phyloP scores from a whole-genome alignment of 2,329 filamentous ascomycete species.

The Myrmaecium sp. region DNA sequence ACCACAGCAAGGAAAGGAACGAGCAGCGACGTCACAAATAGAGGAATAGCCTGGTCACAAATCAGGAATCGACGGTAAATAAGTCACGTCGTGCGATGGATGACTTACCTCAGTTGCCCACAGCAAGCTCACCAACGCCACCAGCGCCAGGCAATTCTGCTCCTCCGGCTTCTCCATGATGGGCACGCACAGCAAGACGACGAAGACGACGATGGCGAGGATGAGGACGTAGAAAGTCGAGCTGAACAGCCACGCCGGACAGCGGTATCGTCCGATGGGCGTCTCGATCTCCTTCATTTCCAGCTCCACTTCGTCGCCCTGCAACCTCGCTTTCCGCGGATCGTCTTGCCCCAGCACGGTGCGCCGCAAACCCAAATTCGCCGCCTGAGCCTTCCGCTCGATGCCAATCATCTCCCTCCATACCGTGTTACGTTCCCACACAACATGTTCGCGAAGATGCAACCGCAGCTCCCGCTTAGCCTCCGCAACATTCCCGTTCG shows the following conservation, averaged over 20 bases:
- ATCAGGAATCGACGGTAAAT: conserved; percentile 7
- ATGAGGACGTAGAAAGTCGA: conserved; percentile 65
- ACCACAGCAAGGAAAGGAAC: conserved; percentile 89
- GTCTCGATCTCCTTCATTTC: conserved; percentile 56
- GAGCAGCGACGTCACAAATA: conserved; percentile 88
- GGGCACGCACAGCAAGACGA: conserved; percentile 54
- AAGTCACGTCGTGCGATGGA: conserved; percentile 1
- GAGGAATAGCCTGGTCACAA: conserved; percentile 59
- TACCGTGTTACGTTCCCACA: conserved; percentile 97
- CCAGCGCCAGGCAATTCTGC: conserved; percentile 86
- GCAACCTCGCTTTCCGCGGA: conserved; percentile 50
- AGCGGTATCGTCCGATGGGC: conserved; percentile 58
- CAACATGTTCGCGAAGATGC: conserved; percentile 87
- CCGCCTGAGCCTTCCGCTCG: conserved; percentile 85
- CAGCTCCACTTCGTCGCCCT: conserved; percentile 63
- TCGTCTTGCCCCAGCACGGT: conserved; percentile 66
- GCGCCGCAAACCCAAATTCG: conserved; percentile 63
- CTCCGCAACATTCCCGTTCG: conserved; percentile 56
- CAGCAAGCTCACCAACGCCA: conserved; percentile 81
- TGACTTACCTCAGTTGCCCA: conserved; percentile 77
- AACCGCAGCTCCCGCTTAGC: conserved; percentile 76
- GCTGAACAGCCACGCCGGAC: conserved; percentile 71
- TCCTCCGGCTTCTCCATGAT: conserved; percentile 80
- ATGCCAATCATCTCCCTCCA: conserved; percentile 99
- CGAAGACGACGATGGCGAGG: conserved; percentile 54